Percentiles rank a stretch among this genome's conserved stretches.
phyloP scores from a whole-genome alignment of 2,329 filamentous ascomycete genomes.

The Fusarium burgessii region DNA sequence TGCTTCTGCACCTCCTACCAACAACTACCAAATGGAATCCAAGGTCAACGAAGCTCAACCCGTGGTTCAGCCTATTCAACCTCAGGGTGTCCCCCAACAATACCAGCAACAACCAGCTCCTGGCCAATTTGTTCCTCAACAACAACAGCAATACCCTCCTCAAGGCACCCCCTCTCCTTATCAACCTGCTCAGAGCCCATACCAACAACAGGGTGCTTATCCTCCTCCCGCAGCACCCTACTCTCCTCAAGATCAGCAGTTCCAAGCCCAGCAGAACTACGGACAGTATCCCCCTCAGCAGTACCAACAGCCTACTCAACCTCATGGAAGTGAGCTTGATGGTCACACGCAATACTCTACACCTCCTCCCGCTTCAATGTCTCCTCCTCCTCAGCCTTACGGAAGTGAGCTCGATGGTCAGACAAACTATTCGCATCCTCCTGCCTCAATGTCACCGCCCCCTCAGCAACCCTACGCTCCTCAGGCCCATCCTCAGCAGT shows the following conservation, averaged over 20 bases:
- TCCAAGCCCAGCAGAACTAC: conserved; percentile 29
- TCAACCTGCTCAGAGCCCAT: conserved; percentile 45
- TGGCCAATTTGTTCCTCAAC: conserved; percentile 18
- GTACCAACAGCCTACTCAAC: conserved; percentile 36
- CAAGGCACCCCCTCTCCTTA: conserved; percentile 30
- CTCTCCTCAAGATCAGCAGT: conserved; percentile 41
- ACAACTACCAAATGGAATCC: conserved; percentile 52
- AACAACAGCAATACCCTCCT: conserved; percentile 29
- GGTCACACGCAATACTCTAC: conserved; percentile 31
- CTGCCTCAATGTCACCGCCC: conserved; percentile 29
- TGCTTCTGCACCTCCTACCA: conserved; percentile 21
- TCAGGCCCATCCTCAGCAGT: conserved; percentile 10
- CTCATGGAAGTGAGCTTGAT: conserved; percentile 30
- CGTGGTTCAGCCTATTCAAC: conserved; percentile 35
- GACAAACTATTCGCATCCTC: conserved; percentile 28
- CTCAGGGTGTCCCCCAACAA: conserved; percentile 32
- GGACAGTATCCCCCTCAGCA: conserved; percentile 42
- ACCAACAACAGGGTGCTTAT: conserved; percentile 47
- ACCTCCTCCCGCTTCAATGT: conserved; percentile 18
- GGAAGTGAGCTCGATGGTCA: conserved; percentile 35
- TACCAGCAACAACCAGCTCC: conserved; percentile 37
- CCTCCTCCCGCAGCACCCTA: conserved; percentile 40
- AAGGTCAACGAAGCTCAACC: conserved; percentile 47
- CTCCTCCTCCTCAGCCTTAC: conserved; percentile 20
- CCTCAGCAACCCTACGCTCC: conserved; percentile 38